Percentiles rank a stretch among this genome's conserved stretches.
Conservation (phyloP, 345 rosid genomes). For the thale cress (Arabidopsis thaliana) region TAIR10.1 NC_003070.9:17749001-17749500, state of each 20-base stretch:
- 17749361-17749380: constrained; percentile 31
- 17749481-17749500: constrained; percentile 48
- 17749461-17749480: constrained; percentile 53
- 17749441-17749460: constrained; percentile 64
- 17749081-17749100: constrained; percentile 12
- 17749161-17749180: constrained; percentile 90
- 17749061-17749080: constrained; percentile 14
- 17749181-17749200: constrained; percentile 76
- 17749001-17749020: constrained; percentile 10
- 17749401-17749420: constrained; percentile 71
- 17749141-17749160: constrained; percentile 65
- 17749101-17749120: constrained; percentile 35
- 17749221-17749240: constrained; percentile 55
- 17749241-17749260: constrained; percentile 23
- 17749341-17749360: constrained; percentile 16
- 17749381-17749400: constrained; percentile 80
- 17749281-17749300: constrained; percentile 27
- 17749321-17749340: constrained; percentile 16
- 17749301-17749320: constrained; percentile 22
- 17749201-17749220: constrained; percentile 51
- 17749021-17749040: constrained; percentile 25
- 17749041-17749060: constrained; percentile 20
- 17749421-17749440: constrained; percentile 83
- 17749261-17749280: constrained; percentile 20
- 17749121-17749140: constrained; percentile 14